These are phyloP conservation scores for Camelina sativa DNA, from an alignment of 345 rosid genomes.

Conservation along the genomic window DNA sequence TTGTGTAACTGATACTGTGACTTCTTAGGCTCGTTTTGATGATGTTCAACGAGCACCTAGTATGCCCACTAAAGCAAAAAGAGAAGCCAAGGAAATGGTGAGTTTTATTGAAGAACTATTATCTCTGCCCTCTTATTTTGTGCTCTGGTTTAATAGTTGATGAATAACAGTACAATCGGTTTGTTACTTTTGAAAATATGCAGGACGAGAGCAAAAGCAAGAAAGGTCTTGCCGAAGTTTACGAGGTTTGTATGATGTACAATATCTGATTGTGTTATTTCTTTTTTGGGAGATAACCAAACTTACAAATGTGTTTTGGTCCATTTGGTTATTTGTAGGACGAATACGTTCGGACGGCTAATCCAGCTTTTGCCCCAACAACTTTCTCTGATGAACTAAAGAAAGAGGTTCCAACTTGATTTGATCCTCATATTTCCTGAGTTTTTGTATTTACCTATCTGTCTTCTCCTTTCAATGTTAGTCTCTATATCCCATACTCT, in stretches of 20 bases:
- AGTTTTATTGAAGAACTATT: slow-evolving; percentile 33
- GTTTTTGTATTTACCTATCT: not conserved
- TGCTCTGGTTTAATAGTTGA: slow-evolving; percentile 6
- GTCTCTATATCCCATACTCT: slow-evolving; percentile 13
- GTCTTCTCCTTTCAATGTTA: slow-evolving; percentile 1
- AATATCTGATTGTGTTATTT: not conserved
- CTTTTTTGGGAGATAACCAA: slow-evolving; percentile 9
- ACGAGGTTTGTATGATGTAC: slow-evolving; percentile 72
- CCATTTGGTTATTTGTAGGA: slow-evolving; percentile 57
- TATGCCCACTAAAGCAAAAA: slow-evolving; percentile 63
- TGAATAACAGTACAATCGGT: slow-evolving; percentile 3
- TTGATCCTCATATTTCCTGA: not conserved
- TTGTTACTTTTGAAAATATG: slow-evolving; percentile 36
- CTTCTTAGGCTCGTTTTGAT: slow-evolving; percentile 69
- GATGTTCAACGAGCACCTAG: slow-evolving; percentile 62
- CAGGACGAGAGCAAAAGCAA: slow-evolving; percentile 97
- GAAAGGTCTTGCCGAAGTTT: slow-evolving; percentile 94
- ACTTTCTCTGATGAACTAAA: slow-evolving; percentile 80
- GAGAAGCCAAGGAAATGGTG: slow-evolving; percentile 77
- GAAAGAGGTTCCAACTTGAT: slow-evolving; percentile 9
- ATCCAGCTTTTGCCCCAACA: slow-evolving; percentile 69
- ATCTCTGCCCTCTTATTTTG: not conserved
- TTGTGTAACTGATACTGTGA: slow-evolving; percentile 9
- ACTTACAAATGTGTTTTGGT: slow-evolving; percentile 12
- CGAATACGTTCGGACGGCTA: slow-evolving; percentile 73